A percentile compares a stretch with the other conserved stretches of the same genome.
Evolutionary conservation across 1,284 basidiomycete genomes (phyloP).

Genomic region (Malassezia cuniculi): DNA sequence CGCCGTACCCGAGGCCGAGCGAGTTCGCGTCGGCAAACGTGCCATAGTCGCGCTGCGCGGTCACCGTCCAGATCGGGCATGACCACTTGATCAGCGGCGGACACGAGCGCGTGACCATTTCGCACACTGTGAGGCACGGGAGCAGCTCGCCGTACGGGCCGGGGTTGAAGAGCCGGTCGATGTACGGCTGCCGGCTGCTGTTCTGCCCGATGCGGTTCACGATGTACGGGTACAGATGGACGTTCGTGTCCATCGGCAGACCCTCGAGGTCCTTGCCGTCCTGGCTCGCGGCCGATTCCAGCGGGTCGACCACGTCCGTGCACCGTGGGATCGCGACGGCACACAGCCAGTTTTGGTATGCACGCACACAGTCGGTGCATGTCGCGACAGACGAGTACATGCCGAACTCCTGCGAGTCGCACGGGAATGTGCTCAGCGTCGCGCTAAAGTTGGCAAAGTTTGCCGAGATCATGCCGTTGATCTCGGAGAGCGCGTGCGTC

Average conservation of each 20-base stretch:
- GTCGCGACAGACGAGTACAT: slow-evolving; percentile 45
- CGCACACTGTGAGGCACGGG: slow-evolving; percentile 40
- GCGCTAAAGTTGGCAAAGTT: slow-evolving; percentile 44
- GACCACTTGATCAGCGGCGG: slow-evolving; percentile 36
- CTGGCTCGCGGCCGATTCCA: slow-evolving; percentile 25
- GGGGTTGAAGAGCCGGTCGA: slow-evolving; percentile 24
- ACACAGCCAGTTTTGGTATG: slow-evolving; percentile 47
- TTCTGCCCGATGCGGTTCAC: slow-evolving; percentile 27
- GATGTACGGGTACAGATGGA: slow-evolving; percentile 32
- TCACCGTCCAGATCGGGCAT: slow-evolving; percentile 40
- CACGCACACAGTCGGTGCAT: slow-evolving; percentile 43
- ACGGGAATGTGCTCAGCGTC: slow-evolving; percentile 47
- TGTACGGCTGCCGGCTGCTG: slow-evolving; percentile 28
- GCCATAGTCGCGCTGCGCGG: slow-evolving; percentile 39
- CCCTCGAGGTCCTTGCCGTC: slow-evolving; percentile 28
- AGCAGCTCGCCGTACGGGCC: slow-evolving; percentile 39
- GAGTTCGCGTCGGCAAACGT: slow-evolving; percentile 38
- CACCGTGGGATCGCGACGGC: slow-evolving; percentile 47
- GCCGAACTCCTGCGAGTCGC: slow-evolving; percentile 38
- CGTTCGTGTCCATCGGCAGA: slow-evolving; percentile 23
- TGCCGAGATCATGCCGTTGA: slow-evolving; percentile 36
- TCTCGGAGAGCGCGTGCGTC: slow-evolving; percentile 27
- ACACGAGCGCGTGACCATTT: slow-evolving; percentile 34
- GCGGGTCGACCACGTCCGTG: slow-evolving; percentile 35
- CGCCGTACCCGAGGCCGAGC: slow-evolving; percentile 26